Conservation (phyloP, 2,329 filamentous ascomycete genomes). For the Mollisiaceae sp. region DNA sequence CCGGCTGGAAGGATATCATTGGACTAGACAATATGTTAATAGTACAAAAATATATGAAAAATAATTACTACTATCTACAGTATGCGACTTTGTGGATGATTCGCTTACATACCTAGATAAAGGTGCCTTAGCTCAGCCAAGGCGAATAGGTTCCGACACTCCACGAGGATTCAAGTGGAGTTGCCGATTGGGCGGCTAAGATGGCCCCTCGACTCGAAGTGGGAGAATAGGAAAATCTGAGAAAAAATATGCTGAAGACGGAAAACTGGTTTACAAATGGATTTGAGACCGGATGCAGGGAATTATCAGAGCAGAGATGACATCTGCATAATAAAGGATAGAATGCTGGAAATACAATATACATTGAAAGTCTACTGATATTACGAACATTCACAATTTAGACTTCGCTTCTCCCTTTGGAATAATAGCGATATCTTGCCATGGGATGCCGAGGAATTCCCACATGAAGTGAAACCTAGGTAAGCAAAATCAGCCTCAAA, state of each 20-base stretch:
- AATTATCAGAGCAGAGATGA: neutral
- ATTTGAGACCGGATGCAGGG: no score
- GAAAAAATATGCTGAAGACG: neutral
- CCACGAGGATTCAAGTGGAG: neutral
- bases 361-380: neutral
- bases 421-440: constrained; percentile 57
- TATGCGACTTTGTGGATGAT: neutral
- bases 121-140: neutral
- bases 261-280: neutral
- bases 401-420: constrained; percentile 32
- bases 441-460: constrained; percentile 66
- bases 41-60: neutral
- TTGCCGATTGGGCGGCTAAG: neutral
- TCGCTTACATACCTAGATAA: neutral
- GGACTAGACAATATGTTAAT: neutral
- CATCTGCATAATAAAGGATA: neutral
- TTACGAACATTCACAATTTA: constrained; percentile 27
- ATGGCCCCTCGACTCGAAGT: neutral
- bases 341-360: neutral
- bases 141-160: neutral
- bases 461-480: constrained; percentile 75
- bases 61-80: neutral
- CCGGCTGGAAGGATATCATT: neutral
- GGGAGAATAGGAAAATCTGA: neutral
- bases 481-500: no score